Base-by-base conservation (phyloP, 345 rosid species). In the Lepidium africanum region DNA sequence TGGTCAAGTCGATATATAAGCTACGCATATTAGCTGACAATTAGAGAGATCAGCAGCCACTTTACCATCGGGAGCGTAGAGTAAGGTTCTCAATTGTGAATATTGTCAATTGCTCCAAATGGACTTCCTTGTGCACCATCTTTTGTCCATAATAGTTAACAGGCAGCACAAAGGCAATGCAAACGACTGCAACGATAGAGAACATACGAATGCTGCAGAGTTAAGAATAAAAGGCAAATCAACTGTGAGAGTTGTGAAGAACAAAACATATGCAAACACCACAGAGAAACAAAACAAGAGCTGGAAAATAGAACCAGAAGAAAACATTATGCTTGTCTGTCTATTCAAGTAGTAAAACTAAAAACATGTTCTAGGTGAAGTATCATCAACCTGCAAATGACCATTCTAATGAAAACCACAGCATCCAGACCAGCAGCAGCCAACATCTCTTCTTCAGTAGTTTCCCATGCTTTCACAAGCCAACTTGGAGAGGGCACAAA, bases 401-500 rank as follows among this genome's bases (percentile, higher is more conserved):
- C 79, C 71, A 85, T 77, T 76, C 95, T 81, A 77, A 87, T 76
- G 71, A 94, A 89, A 76, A 85, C 97, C 41, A 89, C 87, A 36
- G 91, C 91, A 72, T 94, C 97, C 14, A 94, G 38, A 59, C 97
- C 97, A 47, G 83, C 91, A 48, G 76, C 38, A 50, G 86, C 81
- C 71, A 94, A 74, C 59, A 94, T 70, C 75, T 94, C 97, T 0
- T 84, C 86, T 63, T 94, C 97, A 30, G 89, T 78, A 40, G 96
- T 77, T 75, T 79, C 85, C 97, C 97, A 94, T 19, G 97, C 96
- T 78, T 80, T 89, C 23, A 86, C 23, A 7, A 94, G 35, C 99
- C 99, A 94, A 78, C 96, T 81, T 0, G 99, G 91, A 33, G 97
- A 86, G 0, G 97, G 97, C 3, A 81, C 88, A 62, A 89, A 91